Evolutionary conservation across 805 yeast species (phyloP), one percentile per base, ranked within the genome.

Genomic region (Nakazawaea ambrosiae): DNA sequence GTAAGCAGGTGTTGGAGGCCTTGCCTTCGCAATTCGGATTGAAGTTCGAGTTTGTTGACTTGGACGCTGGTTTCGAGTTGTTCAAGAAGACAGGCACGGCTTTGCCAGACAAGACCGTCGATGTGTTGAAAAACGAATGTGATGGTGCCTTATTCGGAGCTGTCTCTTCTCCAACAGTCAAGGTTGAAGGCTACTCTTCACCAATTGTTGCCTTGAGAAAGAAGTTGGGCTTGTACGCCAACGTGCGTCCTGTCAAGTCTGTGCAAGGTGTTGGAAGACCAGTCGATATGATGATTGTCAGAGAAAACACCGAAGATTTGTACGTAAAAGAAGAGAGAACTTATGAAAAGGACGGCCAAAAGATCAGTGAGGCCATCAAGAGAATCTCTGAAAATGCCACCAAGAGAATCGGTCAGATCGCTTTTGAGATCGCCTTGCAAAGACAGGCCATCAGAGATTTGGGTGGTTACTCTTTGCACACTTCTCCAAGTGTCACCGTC

Each of bases 171-270:
- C 98, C 98, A 48, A 72, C 95, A 31, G 78, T 81, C 51, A 88
- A 88, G 65, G 97, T 92, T 32, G 92, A 74, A 33, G 98, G 98
- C 37, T 92, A 92, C 68, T 89, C 97, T 15, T 90, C 97, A 22
- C 98, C 98, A 50, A 90, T 92, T 60, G 98, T 92, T 39, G 97
- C 97, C n/a, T 72, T 92, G 55, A 82, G 98, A 69, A 92, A 90
- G 75, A 85, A 84, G 63, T 57, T 92, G 63, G 97, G 96, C 7
- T 70, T 92, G 37, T 92, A 84, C 60, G 98, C 98, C 51, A 92
- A 92, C 52, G 96, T 92, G 36, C 83, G 98, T 61, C 98, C 98
- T 4, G 97, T 92, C 49, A 92, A 92, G 66, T 81, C 92, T 36
- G 97, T 89, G 27, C 80, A 75, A 28, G 90, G 89, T 37, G 70